Percentiles rank a stretch among this genome's conserved stretches.
phyloP scores from a whole-genome alignment of 257 asterid species.

The Handroanthus guayacan region DNA sequence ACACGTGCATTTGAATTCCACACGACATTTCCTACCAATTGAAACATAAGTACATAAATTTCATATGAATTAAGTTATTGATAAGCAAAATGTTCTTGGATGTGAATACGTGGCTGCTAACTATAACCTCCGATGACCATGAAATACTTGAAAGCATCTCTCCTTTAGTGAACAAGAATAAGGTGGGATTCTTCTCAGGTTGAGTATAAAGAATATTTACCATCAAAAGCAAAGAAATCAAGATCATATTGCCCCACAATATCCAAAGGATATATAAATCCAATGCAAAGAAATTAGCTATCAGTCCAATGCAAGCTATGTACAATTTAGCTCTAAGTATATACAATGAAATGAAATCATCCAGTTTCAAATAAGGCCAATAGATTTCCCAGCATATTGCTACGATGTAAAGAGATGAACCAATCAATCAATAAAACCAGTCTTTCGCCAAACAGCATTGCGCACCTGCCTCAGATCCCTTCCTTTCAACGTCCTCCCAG shows the following conservation, averaged over 20 bases:
- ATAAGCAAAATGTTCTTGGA: slow-evolving; percentile 24
- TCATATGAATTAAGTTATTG: neutral
- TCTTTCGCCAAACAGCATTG: slow-evolving; percentile 66
- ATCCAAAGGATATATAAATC: slow-evolving; percentile 19
- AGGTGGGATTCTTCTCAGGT: slow-evolving; percentile 1
- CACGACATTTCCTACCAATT: neutral
- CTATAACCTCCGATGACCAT: slow-evolving; percentile 1
- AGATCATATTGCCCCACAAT: neutral
- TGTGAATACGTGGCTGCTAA: neutral
- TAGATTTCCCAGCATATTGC: slow-evolving; percentile 11
- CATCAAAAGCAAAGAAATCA: slow-evolving; percentile 10
- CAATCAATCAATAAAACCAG: slow-evolving; percentile 69
- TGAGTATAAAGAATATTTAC: neutral
- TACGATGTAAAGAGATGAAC: slow-evolving; percentile 33
- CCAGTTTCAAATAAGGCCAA: slow-evolving; percentile 32
- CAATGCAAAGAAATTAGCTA: slow-evolving; percentile 16
- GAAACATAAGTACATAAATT: neutral
- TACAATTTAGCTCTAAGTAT: slow-evolving; percentile 42
- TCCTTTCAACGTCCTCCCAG: slow-evolving; percentile 81
- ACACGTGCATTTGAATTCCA: neutral
- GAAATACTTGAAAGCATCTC: slow-evolving; percentile 6
- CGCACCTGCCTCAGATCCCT: slow-evolving; percentile 83
- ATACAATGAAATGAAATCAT: slow-evolving; percentile 36
- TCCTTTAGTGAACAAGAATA: neutral
- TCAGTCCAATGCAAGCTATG: slow-evolving; percentile 31